Percentiles rank a stretch among this genome's conserved stretches.
These are phyloP conservation scores for Chlorella sp. DNA, from an alignment of 139 green algal genomes.

Conservation along the genomic window DNA sequence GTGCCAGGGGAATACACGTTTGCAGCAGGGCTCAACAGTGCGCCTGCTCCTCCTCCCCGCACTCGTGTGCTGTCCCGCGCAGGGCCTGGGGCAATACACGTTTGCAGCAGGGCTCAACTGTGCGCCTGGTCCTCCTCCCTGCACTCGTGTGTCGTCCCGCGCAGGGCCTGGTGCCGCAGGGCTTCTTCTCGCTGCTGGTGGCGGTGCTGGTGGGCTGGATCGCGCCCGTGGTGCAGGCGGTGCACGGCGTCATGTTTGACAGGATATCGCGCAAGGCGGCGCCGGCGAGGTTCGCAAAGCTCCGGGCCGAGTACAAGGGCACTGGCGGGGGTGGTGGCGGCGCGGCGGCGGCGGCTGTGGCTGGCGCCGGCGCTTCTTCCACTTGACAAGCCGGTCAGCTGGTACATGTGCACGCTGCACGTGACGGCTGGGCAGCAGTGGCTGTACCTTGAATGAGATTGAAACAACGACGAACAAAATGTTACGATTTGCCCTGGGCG, in stretches of 20 bases:
- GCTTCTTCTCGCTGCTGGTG: conserved; percentile 14
- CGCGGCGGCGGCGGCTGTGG: no score
- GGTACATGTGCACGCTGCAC: no score
- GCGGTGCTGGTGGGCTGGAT: conserved; percentile 18
- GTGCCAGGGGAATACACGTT: neutral
- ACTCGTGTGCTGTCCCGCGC: neutral
- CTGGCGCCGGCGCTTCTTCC: no score
- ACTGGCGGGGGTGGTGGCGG: no score
- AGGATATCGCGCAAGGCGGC: conserved; percentile 11
- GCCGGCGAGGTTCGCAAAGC: conserved; percentile 6
- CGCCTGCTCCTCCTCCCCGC: no score
- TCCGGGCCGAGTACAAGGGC: neutral
- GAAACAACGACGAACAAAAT: no score
- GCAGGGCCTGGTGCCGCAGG: conserved; percentile 26
- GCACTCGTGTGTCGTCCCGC: neutral
- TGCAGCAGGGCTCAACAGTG: neutral
- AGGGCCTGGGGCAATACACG: neutral
- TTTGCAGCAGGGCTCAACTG: neutral
- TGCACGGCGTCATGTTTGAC: conserved; percentile 21
- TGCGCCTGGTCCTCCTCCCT: neutral
- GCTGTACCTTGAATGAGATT: no score
- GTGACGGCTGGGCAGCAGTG: no score
- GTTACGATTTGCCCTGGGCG: no score
- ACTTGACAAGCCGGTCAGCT: no score
- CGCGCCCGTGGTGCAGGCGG: conserved; percentile 14